Base-by-base conservation (phyloP, 1,284 basidiomycete species). In the Ustilago esculenta region DNA sequence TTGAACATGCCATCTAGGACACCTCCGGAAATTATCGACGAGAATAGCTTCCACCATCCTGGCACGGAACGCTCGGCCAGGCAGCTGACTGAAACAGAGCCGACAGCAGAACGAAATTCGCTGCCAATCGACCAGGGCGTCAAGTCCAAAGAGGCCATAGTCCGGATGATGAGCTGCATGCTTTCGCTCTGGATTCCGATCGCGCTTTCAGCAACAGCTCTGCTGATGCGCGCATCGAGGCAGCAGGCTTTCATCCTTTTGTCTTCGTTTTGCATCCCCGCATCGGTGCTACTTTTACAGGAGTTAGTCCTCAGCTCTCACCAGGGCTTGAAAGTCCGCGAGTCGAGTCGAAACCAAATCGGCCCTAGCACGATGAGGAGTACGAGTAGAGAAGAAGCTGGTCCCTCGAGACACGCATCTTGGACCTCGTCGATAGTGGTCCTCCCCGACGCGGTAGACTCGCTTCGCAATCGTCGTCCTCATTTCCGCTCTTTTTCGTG, bases 401-500 rank as follows among this genome's bases (percentile, higher is more conserved):
- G 21, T n/a, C 8, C 40, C 9, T 29, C 52, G 6, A 21, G 35
- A 21, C 52, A 35, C 10, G 20, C 43, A 14, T 55, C 60, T 5
- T 39, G 29, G 5, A 23, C 44, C 1, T 64, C 60, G 3, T 48
- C 54, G 1, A 30, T 41, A 4, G 43, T 53, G 5, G 21, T 64
- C 7, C 40, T 48, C 21, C 10, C 20, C 21, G 23, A 24, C 20
- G 30, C 17, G 12, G 18, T 24, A 0, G 15, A 20, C 10, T 30
- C 37, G 1, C 20, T 61, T 15, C 51, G 47, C 9, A 14, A 24
- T 7, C 51, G 51, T 18, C 45, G 47, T 23, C 43, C 58, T n/a
- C 60, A 53, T 20, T 1, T 52, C 5, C 65, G 58, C 39, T 50
- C 48, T 9, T 39, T 33, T 18, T 57, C 56, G 2, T 61, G 39